Percentiles rank a stretch among this genome's conserved stretches.
Evolutionary conservation across 1,284 basidiomycete species (phyloP).

Genomic region (Irpex sp.): DNA sequence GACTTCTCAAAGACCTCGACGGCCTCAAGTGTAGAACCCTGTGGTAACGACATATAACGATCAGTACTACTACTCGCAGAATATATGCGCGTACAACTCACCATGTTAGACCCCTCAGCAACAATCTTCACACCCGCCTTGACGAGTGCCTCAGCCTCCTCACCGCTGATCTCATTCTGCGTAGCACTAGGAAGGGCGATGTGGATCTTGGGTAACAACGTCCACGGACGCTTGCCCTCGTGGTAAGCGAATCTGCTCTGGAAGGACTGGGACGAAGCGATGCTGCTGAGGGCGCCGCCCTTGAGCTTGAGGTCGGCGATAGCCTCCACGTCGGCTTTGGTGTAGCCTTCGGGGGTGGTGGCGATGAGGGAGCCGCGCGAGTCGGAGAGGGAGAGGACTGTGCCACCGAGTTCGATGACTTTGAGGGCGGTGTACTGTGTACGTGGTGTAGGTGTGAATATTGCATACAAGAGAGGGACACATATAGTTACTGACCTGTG

Average conservation of each 20-base stretch:
- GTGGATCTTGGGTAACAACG: constrained; percentile 63
- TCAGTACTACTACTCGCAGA: not conserved
- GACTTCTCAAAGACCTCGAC: constrained; percentile 72
- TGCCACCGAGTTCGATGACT: constrained; percentile 76
- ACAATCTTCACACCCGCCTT: constrained; percentile 72
- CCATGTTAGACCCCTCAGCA: constrained; percentile 79
- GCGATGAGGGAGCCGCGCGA: constrained; percentile 73
- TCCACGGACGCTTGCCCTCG: constrained; percentile 66
- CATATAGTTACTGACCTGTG: constrained; percentile 19
- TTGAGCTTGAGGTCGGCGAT: constrained; percentile 65
- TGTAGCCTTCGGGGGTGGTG: constrained; percentile 48
- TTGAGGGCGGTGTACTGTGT: constrained; percentile 75
- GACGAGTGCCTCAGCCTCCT: constrained; percentile 71
- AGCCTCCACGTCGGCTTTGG: constrained; percentile 50
- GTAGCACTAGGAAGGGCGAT: constrained; percentile 77
- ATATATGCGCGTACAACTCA: not conserved
- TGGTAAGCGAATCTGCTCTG: constrained; percentile 58
- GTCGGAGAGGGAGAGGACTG: constrained; percentile 76
- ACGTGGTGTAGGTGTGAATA: not conserved
- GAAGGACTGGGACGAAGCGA: constrained; percentile 29
- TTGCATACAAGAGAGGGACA: not conserved
- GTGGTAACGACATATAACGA: not conserved
- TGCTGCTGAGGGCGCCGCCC: constrained; percentile 37
- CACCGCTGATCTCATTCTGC: constrained; percentile 76
- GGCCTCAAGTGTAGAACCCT: constrained; percentile 65